Evolutionary conservation across 768 basidiomycete species (phyloP), one percentile per base, ranked within the genome.

Genomic region (Leccinum olivaceopallidum): DNA sequence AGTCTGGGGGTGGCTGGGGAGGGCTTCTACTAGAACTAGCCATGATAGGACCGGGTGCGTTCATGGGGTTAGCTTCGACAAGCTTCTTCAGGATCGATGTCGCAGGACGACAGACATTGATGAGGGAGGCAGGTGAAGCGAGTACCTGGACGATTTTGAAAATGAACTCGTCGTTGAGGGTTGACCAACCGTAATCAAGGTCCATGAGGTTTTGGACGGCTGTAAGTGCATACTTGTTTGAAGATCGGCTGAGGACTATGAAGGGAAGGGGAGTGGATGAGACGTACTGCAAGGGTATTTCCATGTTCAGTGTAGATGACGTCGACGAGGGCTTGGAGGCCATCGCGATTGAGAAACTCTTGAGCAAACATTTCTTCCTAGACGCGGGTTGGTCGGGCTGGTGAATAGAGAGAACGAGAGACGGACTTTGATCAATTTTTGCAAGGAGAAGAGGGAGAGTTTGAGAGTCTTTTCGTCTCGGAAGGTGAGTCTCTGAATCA

Each of bases 71-170:
- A 9, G 92, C 92, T 72, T 94, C 92, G 14, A 94, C 93, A 22
- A 96, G 83, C 63, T 89, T 89, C 76, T 93, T 92, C 63, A 95
- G 80, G 58, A 96, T 95, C 36, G 90, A 87, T 48, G 92, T 94
- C 1, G 94, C 94, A 36, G 94, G 95, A 6, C 94, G 88, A 67
- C 91, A 92, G 60, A 95, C 92, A 62, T 97, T 97, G 78, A 95
- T 87, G 18, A 88, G 82, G 12, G 89, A 90, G 42, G 83, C 80
- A 0, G 88, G 79, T 0, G 91, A 90, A 0, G 91, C 85, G 26
- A 93, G 79, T 65, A 91, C 88, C 67, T 87, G 84, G 16, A 93
- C 92, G 55, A 94, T 83, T 71, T 84, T 83, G 66, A 85, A 80
- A 56, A 94, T 90, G 74, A 96, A 95, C 7, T 74, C 72, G 56